These are phyloP conservation scores for Cyberlindnera bimundalis DNA, from an alignment of 805 yeast species.

Conservation along the genomic window DNA sequence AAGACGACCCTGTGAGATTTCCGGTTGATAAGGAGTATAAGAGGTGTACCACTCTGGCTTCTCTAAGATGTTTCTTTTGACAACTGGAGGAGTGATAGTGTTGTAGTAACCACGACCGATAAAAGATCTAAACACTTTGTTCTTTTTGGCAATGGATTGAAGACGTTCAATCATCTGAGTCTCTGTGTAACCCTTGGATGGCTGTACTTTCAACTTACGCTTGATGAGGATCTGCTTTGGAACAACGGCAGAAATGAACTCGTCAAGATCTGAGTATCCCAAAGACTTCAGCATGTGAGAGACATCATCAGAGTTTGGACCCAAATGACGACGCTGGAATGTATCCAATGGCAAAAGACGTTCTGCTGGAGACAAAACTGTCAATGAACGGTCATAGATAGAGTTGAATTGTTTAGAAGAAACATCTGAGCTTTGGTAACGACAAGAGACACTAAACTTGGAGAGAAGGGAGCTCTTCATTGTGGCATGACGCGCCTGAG, in stretches of 20 bases:
- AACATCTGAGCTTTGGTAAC: conserved; percentile 41
- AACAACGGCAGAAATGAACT: conserved; percentile 68
- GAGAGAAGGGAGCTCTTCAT: background rate
- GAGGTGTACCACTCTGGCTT: conserved; percentile 99
- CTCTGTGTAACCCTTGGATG: conserved; percentile 75
- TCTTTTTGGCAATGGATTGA: conserved; percentile 66
- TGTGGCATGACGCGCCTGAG: background rate
- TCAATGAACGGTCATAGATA: conserved; percentile 42
- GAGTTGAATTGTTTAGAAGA: conserved; percentile 49
- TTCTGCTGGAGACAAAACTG: conserved; percentile 10
- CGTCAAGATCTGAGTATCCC: conserved; percentile 63
- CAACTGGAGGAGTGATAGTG: conserved; percentile 84
- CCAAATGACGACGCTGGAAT: conserved; percentile 87
- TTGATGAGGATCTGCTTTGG: conserved; percentile 73
- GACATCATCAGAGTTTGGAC: conserved; percentile 67
- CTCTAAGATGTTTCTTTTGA: conserved; percentile 88
- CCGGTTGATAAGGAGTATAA: conserved; percentile 98
- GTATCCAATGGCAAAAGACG: conserved; percentile 57
- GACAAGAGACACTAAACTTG: background rate
- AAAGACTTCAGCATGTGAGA: conserved; percentile 60
- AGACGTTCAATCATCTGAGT: conserved; percentile 72
- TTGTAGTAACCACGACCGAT: conserved; percentile 96
- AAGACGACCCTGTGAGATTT: conserved; percentile 93
- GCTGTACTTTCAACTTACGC: conserved; percentile 64
- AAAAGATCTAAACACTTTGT: conserved; percentile 66